Conservation (phyloP, 2,329 filamentous ascomycete genomes). For the Talaromyces sp. region DNA sequence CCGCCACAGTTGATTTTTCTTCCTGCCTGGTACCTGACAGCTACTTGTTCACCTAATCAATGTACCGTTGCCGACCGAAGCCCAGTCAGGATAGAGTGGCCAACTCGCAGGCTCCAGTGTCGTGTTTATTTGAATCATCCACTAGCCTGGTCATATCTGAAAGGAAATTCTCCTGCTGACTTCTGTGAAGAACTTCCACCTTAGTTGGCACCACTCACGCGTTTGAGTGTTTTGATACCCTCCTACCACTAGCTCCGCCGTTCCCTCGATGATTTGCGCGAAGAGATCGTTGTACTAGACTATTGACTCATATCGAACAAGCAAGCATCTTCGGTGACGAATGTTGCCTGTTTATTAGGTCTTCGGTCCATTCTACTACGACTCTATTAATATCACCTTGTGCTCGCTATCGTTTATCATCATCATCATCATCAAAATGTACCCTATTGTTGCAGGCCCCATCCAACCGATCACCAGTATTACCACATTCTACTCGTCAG, state of each 20-base stretch:
- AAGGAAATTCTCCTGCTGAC: conserved; percentile 6
- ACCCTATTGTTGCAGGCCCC: conserved; percentile 35
- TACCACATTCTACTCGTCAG: conserved; percentile 34
- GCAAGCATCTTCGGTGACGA: conserved; percentile 21
- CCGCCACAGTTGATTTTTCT: background rate
- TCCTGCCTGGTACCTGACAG: conserved; percentile 15
- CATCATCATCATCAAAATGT: conserved; percentile 37
- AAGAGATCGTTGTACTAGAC: conserved; percentile 12
- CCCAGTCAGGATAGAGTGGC: conserved; percentile 11
- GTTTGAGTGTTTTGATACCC: background rate
- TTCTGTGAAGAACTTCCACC: background rate
- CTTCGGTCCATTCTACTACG: conserved; percentile 32
- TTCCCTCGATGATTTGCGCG: conserved; percentile 8
- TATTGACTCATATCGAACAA: conserved; percentile 21
- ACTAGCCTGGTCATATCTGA: background rate
- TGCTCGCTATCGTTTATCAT: conserved; percentile 15
- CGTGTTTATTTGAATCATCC: conserved; percentile 13
- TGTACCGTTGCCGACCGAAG: background rate
- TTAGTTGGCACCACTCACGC: conserved; percentile 12
- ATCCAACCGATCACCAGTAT: conserved; percentile 40
- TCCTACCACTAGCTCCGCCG: conserved; percentile 13
- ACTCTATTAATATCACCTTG: conserved; percentile 25
- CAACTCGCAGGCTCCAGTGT: conserved; percentile 8
- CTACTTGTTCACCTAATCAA: conserved; percentile 8
- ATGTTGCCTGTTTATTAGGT: conserved; percentile 36